Percentiles rank a stretch among this genome's conserved stretches.
Evolutionary conservation across 2,329 filamentous ascomycete species (phyloP).

Genomic region (Fulvia fulva): DNA sequence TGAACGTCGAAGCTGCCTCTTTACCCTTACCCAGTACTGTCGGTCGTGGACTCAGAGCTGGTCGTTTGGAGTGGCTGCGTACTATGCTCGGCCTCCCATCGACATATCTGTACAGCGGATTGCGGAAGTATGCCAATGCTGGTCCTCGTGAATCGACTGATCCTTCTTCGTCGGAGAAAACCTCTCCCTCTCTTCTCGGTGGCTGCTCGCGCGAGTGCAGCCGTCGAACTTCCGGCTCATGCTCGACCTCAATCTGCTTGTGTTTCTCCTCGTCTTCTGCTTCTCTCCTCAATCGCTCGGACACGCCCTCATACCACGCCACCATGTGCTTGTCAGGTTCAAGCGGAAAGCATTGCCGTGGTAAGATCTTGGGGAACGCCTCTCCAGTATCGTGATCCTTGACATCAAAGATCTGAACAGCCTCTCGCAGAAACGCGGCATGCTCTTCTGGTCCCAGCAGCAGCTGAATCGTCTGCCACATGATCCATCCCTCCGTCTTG

Average conservation of each 20-base stretch:
- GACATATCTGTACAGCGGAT: constrained; percentile 47
- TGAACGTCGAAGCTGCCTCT: constrained; percentile 34
- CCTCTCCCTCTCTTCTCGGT: constrained; percentile 19
- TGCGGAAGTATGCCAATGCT: constrained; percentile 46
- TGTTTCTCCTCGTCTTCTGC: constrained; percentile 42
- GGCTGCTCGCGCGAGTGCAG: constrained; percentile 19
- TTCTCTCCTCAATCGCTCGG: constrained; percentile 64
- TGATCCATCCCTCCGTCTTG: constrained; percentile 77
- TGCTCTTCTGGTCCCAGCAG: constrained; percentile 85
- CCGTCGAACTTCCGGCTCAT: constrained; percentile 22
- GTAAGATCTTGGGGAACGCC: constrained; percentile 56
- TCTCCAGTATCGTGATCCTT: constrained; percentile 63
- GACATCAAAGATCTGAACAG: constrained; percentile 72
- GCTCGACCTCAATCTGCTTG: constrained; percentile 25
- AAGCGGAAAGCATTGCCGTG: constrained; percentile 67
- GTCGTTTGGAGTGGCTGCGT: constrained; percentile 34
- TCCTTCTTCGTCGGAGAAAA: constrained; percentile 33
- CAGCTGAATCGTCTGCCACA: constrained; percentile 91
- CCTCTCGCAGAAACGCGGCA: constrained; percentile 75
- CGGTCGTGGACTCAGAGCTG: constrained; percentile 30
- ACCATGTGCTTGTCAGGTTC: constrained; percentile 75
- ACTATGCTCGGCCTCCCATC: constrained; percentile 43
- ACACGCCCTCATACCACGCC: constrained; percentile 78
- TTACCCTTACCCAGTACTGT: constrained; percentile 35
- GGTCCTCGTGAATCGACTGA: constrained; percentile 44